phyloP scores from a whole-genome alignment of 345 rosid species.

The Salix brachista region DNA sequence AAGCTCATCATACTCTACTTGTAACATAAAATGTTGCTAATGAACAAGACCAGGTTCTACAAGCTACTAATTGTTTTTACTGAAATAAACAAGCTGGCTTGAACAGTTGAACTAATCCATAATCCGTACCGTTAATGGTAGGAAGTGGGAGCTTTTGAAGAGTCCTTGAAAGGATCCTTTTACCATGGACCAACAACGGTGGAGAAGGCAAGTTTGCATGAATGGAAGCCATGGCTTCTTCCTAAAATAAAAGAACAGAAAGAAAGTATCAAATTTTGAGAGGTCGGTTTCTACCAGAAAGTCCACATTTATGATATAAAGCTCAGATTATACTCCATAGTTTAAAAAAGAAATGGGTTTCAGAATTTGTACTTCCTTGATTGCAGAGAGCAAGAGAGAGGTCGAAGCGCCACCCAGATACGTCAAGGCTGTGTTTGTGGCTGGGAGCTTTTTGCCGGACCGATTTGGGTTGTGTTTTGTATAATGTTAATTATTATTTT shows the following conservation, averaged over 20 bases:
- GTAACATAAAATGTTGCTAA: not conserved
- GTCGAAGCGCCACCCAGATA: not conserved
- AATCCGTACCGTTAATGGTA: slow-evolving; percentile 35
- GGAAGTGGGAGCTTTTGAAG: slow-evolving; percentile 38
- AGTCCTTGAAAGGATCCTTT: slow-evolving; percentile 38
- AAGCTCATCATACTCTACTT: not conserved
- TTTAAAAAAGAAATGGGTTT: not conserved
- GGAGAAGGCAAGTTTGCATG: slow-evolving; percentile 40
- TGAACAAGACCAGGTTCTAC: not conserved
- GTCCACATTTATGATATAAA: not conserved
- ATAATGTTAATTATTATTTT: no score
- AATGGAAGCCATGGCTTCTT: slow-evolving; percentile 57
- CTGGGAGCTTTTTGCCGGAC: not conserved
- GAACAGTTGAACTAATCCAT: not conserved
- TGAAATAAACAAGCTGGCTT: not conserved
- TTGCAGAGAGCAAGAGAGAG: not conserved
- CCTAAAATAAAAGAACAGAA: not conserved
- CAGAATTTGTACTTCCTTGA: not conserved
- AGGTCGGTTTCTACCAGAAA: not conserved
- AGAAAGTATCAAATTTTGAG: not conserved
- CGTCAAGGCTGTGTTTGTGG: not conserved
- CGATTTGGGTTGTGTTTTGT: no score
- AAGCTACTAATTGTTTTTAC: not conserved
- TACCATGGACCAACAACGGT: slow-evolving; percentile 36
- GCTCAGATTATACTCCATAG: not conserved